These are phyloP conservation scores for Starmerella bacillaris DNA, from an alignment of 805 yeast species.

Conservation along the genomic window DNA sequence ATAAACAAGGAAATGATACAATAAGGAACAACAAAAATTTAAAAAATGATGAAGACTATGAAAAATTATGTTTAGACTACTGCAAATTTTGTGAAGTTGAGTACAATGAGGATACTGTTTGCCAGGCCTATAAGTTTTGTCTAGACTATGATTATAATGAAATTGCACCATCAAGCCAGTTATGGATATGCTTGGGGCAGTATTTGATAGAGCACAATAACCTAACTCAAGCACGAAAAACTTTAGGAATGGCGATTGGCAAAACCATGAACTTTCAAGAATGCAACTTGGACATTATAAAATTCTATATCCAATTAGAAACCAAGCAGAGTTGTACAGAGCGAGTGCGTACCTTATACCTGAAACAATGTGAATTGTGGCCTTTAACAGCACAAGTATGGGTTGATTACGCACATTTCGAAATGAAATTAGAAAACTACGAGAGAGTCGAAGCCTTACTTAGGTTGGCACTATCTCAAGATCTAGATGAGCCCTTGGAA, in stretches of 20 bases:
- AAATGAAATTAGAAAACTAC: conserved; percentile 22
- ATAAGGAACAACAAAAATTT: too few species aligned
- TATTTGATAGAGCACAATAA: too few species aligned
- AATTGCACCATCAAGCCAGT: too few species aligned
- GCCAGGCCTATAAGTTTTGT: too few species aligned
- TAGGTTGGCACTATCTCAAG: conserved; percentile 16
- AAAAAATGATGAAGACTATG: too few species aligned
- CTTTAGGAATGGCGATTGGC: conserved; percentile 60
- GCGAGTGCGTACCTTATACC: conserved; percentile 55
- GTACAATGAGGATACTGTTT: too few species aligned
- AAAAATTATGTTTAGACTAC: too few species aligned
- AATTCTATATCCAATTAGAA: conserved; percentile 52
- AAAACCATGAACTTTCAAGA: conserved; percentile 26
- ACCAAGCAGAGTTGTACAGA: conserved; percentile 56
- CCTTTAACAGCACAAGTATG: conserved; percentile 32
- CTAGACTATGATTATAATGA: too few species aligned
- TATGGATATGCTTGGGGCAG: too few species aligned
- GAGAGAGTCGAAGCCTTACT: conserved; percentile 30
- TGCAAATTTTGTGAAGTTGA: too few species aligned
- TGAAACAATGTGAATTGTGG: conserved; percentile 39
- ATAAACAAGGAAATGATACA: too few species aligned
- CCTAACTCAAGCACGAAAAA: conserved; percentile 30
- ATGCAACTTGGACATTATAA: conserved; percentile 30
- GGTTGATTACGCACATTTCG: conserved; percentile 51
- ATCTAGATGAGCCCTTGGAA: conserved; percentile 17